Evolutionary conservation across 306 rosid species (phyloP), one percentile per base, ranked within the genome.

Genomic region (Luffa aegyptiaca): DNA sequence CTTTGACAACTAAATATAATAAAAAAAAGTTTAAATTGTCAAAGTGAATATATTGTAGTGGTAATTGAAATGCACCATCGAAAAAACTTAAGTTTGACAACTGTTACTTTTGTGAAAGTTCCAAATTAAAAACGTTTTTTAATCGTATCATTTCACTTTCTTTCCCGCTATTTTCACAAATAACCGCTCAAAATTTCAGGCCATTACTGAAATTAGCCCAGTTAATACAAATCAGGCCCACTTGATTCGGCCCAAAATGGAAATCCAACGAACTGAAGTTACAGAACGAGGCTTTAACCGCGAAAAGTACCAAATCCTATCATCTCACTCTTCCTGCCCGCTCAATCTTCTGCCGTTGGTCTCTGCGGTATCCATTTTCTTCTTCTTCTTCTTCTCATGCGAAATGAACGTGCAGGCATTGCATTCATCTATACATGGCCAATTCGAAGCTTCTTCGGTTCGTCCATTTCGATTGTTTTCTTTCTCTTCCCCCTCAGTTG

Each of bases 381-480:
- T 68, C 78, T 26, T 74, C 51, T 26, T 86, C 48, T n/a, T 39
- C 46, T 13, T 45, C 53, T 77, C 71, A 46, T 87, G 84, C 84
- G 71, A 66, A 64, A 90, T 90, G 93, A 89, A 80, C 79, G 77
- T 79, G 80, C 86, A 71, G 65, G 76, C 82, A 26, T 11, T 85
- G 68, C 88, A 62, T 51, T 45, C 84, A 14, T 84, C 13, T 11
- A 3, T 78, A 11, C 81, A 63, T 16, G 75, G 80, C 49, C 84
- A 55, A 10, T 21, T 61, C 56, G 87, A 83, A 58, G 78, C 83
- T 63, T 80, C 83, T 65, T 79, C 74, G 31, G 52, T 82, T 8
- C 49, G 78, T 76, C 78, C 79, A 3, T 48, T 73, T 55, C 84
- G 49, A 72, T 86, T 83, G 0, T 53, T 57, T 44, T 13, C 88